Evolutionary conservation across 106 monocot genomes (phyloP).

Genomic region (Dendrobium officinale): DNA sequence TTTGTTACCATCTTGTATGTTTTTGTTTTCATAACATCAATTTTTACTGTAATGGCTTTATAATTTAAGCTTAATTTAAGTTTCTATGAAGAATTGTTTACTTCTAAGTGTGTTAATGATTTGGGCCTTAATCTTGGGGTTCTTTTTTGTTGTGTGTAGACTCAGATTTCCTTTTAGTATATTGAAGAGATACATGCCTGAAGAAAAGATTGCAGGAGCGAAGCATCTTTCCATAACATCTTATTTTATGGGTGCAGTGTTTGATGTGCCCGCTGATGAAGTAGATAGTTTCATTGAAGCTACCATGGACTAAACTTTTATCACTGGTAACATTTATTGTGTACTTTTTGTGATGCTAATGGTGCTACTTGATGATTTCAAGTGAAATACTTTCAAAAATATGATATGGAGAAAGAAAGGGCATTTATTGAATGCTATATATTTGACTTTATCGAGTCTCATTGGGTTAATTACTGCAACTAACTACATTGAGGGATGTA

Average conservation of each 20-base stretch:
- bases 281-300: constrained; percentile 57
- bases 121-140: background rate
- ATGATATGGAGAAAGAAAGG: too few species aligned
- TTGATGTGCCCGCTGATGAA: constrained; percentile 89
- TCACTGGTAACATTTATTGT: background rate
- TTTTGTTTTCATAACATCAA: background rate
- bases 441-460: too few species aligned
- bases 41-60: background rate
- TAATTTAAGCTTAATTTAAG: too few species aligned
- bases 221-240: constrained; percentile 72
- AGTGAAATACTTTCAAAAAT: background rate
- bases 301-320: constrained; percentile 13
- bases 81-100: too few species aligned
- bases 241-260: constrained; percentile 83
- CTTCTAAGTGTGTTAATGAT: background rate
- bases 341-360: background rate
- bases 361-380: background rate
- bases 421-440: too few species aligned
- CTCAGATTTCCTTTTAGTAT: constrained; percentile 65
- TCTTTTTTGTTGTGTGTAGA: background rate
- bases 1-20: background rate
- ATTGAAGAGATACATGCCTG: constrained; percentile 78
- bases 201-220: constrained; percentile 62
- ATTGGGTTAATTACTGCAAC: constrained; percentile 45
- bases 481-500: constrained; percentile 64